Percentiles rank a stretch among this genome's conserved stretches.
Evolutionary conservation across 2,329 filamentous ascomycete genomes (phyloP).

Genomic region (Pseudocercospora musae): DNA sequence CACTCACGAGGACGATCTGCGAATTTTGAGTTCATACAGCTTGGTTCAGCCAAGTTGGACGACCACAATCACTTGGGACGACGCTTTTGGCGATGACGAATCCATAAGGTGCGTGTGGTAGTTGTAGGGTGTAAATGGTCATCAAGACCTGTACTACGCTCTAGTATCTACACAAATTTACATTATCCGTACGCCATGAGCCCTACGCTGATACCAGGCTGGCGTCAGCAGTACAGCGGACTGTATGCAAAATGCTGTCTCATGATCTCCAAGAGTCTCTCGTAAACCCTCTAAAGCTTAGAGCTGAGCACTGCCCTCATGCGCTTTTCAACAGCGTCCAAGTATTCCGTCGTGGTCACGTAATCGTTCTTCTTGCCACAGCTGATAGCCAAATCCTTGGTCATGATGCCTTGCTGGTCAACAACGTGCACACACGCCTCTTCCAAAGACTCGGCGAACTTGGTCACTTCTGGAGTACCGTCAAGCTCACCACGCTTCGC

Average conservation of each 20-base stretch:
- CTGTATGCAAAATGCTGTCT: not conserved
- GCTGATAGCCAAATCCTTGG: constrained; percentile 95
- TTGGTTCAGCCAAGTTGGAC: not conserved
- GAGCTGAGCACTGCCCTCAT: constrained; percentile 76
- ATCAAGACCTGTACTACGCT: not conserved
- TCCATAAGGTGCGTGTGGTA: not conserved
- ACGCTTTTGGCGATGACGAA: not conserved
- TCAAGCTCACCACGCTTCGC: constrained; percentile 91
- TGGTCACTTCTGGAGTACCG: constrained; percentile 82
- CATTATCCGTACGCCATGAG: not conserved
- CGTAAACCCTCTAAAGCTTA: constrained; percentile 57
- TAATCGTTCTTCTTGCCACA: constrained; percentile 87
- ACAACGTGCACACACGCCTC: constrained; percentile 92
- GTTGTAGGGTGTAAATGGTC: not conserved
- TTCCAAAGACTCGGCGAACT: constrained; percentile 89
- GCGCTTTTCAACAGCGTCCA: constrained; percentile 86
- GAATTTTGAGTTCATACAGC: not conserved
- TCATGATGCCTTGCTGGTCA: constrained; percentile 93
- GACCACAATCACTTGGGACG: not conserved
- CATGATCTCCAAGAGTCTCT: not conserved
- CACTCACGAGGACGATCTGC: not conserved
- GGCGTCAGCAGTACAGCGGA: not conserved
- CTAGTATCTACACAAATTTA: not conserved
- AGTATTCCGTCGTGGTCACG: constrained; percentile 88
- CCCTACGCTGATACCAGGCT: not conserved